Conservation (phyloP, 2,329 filamentous ascomycete species). For the Colletotrichum plurivorum region DNA sequence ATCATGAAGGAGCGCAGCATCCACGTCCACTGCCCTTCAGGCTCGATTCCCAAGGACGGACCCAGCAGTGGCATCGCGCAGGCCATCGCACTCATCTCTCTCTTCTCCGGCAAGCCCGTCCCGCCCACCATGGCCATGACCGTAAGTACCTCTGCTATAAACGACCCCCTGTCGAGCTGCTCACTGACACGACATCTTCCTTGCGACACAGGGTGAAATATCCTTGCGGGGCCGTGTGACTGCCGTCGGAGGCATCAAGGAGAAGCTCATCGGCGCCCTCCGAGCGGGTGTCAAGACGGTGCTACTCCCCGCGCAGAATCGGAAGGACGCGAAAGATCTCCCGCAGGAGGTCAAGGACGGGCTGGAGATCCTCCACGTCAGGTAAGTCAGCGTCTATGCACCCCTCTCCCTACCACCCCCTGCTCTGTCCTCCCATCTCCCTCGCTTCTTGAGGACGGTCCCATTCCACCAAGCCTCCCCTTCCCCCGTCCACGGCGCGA, state of each 20-base stretch:
- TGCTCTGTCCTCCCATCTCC: slow-evolving; percentile 56
- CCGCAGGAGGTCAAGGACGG: slow-evolving; percentile 91
- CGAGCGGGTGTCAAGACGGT: slow-evolving; percentile 96
- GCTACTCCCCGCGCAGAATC: slow-evolving; percentile 87
- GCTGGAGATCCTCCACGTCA: slow-evolving; percentile 89
- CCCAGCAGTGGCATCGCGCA: slow-evolving; percentile 91
- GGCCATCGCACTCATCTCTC: slow-evolving; percentile 90
- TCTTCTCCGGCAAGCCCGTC: slow-evolving; percentile 89
- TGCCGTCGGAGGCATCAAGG: slow-evolving; percentile 97
- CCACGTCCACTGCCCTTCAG: slow-evolving; percentile 95
- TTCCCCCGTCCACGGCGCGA: slow-evolving; percentile 37
- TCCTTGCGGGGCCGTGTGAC: slow-evolving; percentile 91
- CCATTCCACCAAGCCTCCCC: slow-evolving; percentile 30
- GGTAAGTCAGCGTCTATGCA: slow-evolving; percentile 67
- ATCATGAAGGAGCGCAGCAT: slow-evolving; percentile 96
- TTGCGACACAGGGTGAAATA: slow-evolving; percentile 69
- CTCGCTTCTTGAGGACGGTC: slow-evolving; percentile 37
- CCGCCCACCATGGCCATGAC: slow-evolving; percentile 97
- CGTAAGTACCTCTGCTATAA: slow-evolving; percentile 57
- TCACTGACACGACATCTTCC: slow-evolving; percentile 31
- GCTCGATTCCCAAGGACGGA: slow-evolving; percentile 95
- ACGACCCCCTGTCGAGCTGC: background rate
- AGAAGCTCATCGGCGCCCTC: slow-evolving; percentile 96
- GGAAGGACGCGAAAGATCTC: slow-evolving; percentile 92
- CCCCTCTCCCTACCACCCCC: slow-evolving; percentile 44